These are phyloP conservation scores for Trichoderma cornu-damae DNA, from an alignment of 2,329 filamentous ascomycete species.

Conservation along the genomic window DNA sequence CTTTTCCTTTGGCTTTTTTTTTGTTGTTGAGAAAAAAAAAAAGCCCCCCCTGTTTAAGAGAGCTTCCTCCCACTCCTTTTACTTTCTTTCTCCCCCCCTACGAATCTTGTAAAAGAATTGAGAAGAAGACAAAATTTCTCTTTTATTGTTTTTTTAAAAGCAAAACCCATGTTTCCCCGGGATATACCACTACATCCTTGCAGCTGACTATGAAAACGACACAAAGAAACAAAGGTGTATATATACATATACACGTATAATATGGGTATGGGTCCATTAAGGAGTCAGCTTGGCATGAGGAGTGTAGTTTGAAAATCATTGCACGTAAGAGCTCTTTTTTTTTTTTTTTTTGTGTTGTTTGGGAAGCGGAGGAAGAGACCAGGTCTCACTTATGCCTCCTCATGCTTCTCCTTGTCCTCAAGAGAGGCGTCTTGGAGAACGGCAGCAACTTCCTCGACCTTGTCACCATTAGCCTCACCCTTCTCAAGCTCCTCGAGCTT, in stretches of 20 bases:
- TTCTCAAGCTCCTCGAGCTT: slow-evolving; percentile 84
- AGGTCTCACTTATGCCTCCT: slow-evolving; percentile 38
- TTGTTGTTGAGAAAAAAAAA: neutral
- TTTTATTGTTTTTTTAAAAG: too few species aligned
- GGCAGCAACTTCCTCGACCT: slow-evolving; percentile 50
- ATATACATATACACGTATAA: too few species aligned
- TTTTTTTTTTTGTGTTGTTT: too few species aligned
- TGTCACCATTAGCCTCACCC: slow-evolving; percentile 38
- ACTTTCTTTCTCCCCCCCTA: neutral
- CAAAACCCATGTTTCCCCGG: neutral
- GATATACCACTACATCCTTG: neutral
- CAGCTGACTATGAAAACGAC: neutral
- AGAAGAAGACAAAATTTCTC: neutral
- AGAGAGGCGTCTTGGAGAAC: slow-evolving; percentile 49
- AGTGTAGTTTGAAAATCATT: neutral
- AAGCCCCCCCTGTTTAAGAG: neutral
- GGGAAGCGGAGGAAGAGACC: neutral
- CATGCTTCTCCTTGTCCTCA: slow-evolving; percentile 49
- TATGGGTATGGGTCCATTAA: too few species aligned
- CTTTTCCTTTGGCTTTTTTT: neutral
- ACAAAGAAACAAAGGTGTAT: too few species aligned
- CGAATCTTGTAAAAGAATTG: neutral
- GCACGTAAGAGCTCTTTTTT: neutral
- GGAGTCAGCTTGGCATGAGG: neutral
- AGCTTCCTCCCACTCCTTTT: neutral